A percentile compares a stretch with the other conserved stretches of the same genome.
Evolutionary conservation across 2,329 filamentous ascomycete genomes (phyloP).

Genomic region (Ceratocystis ficicola): DNA sequence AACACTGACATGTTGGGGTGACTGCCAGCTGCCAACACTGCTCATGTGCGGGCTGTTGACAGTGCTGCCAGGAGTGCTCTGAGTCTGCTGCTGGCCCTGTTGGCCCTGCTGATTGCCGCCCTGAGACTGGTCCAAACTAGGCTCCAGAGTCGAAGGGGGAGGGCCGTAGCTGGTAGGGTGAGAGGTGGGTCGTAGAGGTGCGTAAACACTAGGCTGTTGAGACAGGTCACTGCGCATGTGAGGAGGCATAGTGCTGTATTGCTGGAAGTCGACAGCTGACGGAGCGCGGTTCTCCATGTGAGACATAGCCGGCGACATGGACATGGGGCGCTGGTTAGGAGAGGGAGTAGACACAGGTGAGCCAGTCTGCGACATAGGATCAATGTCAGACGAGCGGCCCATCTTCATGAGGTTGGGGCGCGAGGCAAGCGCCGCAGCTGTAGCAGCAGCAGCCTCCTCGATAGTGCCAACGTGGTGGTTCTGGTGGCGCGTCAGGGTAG

Average conservation of each 20-base stretch:
- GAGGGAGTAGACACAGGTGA: constrained; percentile 73
- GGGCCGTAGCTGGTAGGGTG: constrained; percentile 76
- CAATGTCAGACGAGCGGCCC: constrained; percentile 51
- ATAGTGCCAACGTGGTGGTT: constrained; percentile 93
- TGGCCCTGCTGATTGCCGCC: neutral
- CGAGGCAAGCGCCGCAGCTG: constrained; percentile 67
- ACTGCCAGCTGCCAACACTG: constrained; percentile 65
- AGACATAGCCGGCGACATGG: constrained; percentile 67
- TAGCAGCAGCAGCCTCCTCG: constrained; percentile 82
- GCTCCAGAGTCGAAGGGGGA: constrained; percentile 65
- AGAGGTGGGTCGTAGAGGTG: constrained; percentile 59
- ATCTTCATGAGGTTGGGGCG: constrained; percentile 33
- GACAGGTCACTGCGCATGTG: constrained; percentile 70
- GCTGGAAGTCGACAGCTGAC: constrained; percentile 43
- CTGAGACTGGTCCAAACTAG: constrained; percentile 58
- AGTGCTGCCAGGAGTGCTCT: constrained; percentile 54
- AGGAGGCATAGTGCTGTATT: constrained; percentile 64
- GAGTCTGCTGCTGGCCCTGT: constrained; percentile 45
- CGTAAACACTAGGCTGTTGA: constrained; percentile 53
- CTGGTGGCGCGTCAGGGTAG: constrained; percentile 87
- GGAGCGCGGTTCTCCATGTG: constrained; percentile 18
- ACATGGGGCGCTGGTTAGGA: constrained; percentile 64
- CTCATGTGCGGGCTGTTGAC: constrained; percentile 76
- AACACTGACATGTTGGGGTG: constrained; percentile 41
- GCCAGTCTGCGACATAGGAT: constrained; percentile 56